phyloP scores from a whole-genome alignment of 108 stramenopile species.

The Pseudonitzschia multiseries region DNA sequence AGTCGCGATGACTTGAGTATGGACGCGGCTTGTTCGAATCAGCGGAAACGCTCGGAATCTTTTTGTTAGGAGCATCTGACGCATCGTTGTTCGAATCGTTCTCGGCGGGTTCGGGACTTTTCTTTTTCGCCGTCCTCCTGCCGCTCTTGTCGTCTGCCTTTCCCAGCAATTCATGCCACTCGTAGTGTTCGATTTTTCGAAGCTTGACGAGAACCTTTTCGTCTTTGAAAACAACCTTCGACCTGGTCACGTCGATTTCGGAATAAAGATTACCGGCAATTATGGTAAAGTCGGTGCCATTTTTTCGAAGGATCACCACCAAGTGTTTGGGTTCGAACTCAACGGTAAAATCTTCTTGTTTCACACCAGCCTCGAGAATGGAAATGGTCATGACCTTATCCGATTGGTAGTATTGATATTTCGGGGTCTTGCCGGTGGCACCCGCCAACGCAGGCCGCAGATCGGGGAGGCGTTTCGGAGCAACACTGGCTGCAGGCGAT shows the following conservation, averaged over 20 bases:
- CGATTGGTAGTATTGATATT: conserved; percentile 94
- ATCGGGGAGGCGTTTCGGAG: neutral
- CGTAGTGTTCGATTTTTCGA: conserved; percentile 60
- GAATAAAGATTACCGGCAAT: conserved; percentile 80
- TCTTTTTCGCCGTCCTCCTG: conserved; percentile 1
- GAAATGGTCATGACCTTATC: conserved; percentile 79
- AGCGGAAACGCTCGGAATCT: conserved; percentile 17
- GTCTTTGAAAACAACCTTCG: conserved; percentile 62
- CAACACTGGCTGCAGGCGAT: neutral
- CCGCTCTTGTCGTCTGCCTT: conserved; percentile 21
- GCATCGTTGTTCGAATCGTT: neutral
- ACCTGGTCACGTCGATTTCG: conserved; percentile 57
- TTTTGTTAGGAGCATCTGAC: conserved; percentile 13
- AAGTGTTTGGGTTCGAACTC: conserved; percentile 61
- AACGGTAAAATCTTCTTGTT: conserved; percentile 56
- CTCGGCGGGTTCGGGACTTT: conserved; percentile 11
- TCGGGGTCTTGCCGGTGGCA: conserved; percentile 37
- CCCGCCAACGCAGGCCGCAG: conserved; percentile 1
- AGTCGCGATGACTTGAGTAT: conserved; percentile 84
- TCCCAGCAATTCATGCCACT: conserved; percentile 81
- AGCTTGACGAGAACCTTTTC: conserved; percentile 85
- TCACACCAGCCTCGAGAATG: conserved; percentile 76
- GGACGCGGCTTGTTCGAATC: conserved; percentile 46
- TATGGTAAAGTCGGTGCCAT: conserved; percentile 58
- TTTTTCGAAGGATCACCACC: conserved; percentile 60